Conservation (phyloP, 1,284 basidiomycete species). For the Puccinia coronata region DNA sequence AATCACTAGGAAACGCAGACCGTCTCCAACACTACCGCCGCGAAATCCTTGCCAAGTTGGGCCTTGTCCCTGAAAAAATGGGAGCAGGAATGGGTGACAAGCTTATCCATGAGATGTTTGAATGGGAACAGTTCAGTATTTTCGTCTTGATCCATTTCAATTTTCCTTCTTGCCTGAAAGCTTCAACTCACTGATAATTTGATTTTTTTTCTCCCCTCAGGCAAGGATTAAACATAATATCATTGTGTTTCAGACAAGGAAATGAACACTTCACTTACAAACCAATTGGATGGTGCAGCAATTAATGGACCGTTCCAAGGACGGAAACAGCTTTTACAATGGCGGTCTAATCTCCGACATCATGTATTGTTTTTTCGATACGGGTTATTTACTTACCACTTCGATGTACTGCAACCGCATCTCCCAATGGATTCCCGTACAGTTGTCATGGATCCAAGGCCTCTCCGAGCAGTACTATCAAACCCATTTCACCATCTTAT, state of each 20-base stretch:
- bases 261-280: neutral
- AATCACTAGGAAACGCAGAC: neutral
- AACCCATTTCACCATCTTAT: neutral
- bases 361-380: constrained; percentile 12
- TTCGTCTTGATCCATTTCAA: neutral
- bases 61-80: neutral
- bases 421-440: constrained; percentile 14
- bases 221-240: neutral
- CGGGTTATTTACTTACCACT: neutral
- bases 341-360: no score
- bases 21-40: neutral
- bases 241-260: neutral
- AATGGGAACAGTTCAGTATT: neutral
- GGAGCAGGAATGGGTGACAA: neutral
- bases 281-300: neutral
- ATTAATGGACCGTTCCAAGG: neutral
- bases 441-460: constrained; percentile 15
- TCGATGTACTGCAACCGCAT: constrained; percentile 9
- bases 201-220: no score
- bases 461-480: constrained; percentile 13
- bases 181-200: no score
- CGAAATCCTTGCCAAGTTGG: neutral
- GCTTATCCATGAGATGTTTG: neutral
- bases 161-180: no score
- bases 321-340: neutral